Base-by-base conservation (phyloP, 768 basidiomycete species). In the Kwoniella heveanensis region DNA sequence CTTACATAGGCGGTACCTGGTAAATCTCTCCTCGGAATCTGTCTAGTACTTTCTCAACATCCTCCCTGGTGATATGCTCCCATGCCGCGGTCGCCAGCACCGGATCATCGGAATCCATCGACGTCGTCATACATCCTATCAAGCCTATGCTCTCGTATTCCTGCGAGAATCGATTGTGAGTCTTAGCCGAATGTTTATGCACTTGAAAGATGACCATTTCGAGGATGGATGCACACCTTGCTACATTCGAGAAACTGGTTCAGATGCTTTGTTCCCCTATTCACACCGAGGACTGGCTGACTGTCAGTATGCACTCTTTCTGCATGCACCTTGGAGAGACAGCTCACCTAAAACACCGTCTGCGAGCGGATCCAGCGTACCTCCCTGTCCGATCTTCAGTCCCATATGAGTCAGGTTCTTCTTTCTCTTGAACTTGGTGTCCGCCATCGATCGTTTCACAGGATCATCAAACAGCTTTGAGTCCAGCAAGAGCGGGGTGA, bases 331-430 rank as follows among this genome's bases (percentile, higher is more conserved):
- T n/a, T n/a, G n/a, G n/a, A n/a, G n/a, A n/a, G n/a, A n/a, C 1
- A 17, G 55, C 84, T 69, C 76, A 93, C 93, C 91, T 67, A 97
- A 82, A 17, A 96, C 92, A 48, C 95, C 95, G 79, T 96, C 92
- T 5, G 96, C 96, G 36, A 98, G 84, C 17, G 96, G 96, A 82
- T 99, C 96, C 54, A 99, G 83, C 2, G 96, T 99, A 3, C 96
- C 84, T 30, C 79, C 84, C 77, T 86, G 85, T 25, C 81, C 81
- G 73, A 84, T 83, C 65, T 83, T 84, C 17, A 85, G 73, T 62
- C 86, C 86, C 30, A 85, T 82, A 59, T 85, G 85, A 32, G 85
- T 74, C 25, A 72, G 83, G 49, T 88, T 87, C 54, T 74, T 69
- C 57, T 69, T 73, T 65, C 62, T 77, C 70, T 66, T 73, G 39